Conservation (phyloP, 345 rosid species). For the Noccaea caerulescens region DNA sequence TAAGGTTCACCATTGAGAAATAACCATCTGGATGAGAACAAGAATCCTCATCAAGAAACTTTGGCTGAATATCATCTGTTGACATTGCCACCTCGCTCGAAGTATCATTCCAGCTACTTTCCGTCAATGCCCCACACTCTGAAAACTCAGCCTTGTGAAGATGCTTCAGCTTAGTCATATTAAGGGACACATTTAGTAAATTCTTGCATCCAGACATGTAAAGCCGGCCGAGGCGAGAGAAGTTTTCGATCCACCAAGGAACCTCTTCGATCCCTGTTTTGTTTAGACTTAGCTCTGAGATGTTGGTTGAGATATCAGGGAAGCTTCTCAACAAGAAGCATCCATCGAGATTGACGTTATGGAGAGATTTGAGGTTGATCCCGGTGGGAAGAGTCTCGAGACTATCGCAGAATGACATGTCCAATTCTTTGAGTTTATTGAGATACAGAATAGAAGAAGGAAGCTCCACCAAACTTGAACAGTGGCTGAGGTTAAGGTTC, state of each 20-base stretch:
- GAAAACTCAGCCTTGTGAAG: neutral
- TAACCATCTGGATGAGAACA: neutral
- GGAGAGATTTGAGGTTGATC: neutral
- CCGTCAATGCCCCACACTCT: neutral
- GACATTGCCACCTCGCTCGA: neutral
- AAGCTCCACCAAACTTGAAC: constrained; percentile 16
- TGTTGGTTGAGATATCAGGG: constrained; percentile 27
- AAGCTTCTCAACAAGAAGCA: constrained; percentile 29
- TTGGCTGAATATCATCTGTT: neutral
- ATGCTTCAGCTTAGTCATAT: neutral
- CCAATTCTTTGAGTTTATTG: neutral
- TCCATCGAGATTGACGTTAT: neutral
- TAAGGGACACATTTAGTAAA: neutral
- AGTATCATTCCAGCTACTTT: neutral
- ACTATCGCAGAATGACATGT: neutral
- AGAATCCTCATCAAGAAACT: neutral
- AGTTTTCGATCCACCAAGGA: constrained; percentile 13
- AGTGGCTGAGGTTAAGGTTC: neutral
- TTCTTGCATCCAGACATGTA: too few species aligned
- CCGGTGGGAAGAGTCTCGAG: neutral
- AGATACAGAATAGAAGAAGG: neutral
- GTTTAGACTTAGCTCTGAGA: neutral
- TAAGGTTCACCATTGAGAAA: too few species aligned
- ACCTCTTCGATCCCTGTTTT: constrained; percentile 11
- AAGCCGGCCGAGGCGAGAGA: neutral